These are phyloP conservation scores for Dillenia turbinata DNA, from an alignment of 164 flowering plant genomes.

Conservation along the genomic window DNA sequence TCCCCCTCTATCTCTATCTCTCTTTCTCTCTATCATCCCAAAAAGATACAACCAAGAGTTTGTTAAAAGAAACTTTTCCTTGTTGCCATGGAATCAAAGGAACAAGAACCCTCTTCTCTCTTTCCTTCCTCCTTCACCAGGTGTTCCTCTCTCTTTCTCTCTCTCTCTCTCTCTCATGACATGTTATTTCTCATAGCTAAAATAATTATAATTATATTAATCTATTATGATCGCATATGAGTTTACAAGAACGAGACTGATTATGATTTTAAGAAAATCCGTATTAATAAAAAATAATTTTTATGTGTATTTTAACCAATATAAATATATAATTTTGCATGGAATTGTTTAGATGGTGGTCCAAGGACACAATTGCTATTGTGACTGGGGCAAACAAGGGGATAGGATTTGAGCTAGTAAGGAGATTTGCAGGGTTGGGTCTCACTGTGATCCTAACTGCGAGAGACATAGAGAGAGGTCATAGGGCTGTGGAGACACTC, in stretches of 20 bases:
- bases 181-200: too few relatives aligned
- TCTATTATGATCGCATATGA: too few relatives aligned
- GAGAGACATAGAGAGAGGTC: constrained; percentile 50
- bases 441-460: constrained; percentile 69
- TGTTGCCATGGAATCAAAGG: constrained; percentile 1
- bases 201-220: too few relatives aligned
- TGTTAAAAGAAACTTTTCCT: too few relatives aligned
- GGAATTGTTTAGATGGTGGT: constrained; percentile 65
- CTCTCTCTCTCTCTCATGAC: background rate
- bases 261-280: too few relatives aligned
- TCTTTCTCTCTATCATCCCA: background rate
- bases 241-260: too few relatives aligned
- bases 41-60: too few relatives aligned
- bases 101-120: constrained; percentile 5
- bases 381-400: constrained; percentile 91
- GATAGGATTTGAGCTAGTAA: constrained; percentile 69
- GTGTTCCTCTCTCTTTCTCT: constrained; percentile 4
- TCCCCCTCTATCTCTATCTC: too few relatives aligned
- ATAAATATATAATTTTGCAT: background rate
- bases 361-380: constrained; percentile 53
- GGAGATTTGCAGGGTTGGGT: constrained; percentile 54
- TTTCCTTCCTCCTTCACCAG: constrained; percentile 8
- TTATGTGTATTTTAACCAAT: background rate
- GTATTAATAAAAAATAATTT: too few relatives aligned
- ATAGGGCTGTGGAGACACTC: constrained; percentile 41